Base-by-base conservation (phyloP, 345 rosid genomes). In the Atalantia buxifolia region DNA sequence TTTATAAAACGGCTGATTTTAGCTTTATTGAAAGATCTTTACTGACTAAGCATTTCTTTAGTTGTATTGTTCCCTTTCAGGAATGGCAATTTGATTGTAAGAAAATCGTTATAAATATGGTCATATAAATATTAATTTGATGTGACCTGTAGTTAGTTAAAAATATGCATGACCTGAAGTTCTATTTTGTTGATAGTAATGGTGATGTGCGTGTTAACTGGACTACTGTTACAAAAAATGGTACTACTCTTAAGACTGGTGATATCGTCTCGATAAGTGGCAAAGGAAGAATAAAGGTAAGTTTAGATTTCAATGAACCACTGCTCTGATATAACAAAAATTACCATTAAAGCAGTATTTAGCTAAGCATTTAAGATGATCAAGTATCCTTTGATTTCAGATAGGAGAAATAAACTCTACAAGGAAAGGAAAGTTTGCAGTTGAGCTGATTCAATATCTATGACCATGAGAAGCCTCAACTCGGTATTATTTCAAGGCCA, bases 151-250 rank as follows among this genome's bases (percentile, higher is more conserved):
- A 5, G 21, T 6, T 61, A 24, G n/a, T 45, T 64, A 28, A 38
- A 63, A 28, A 0, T 25, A 10, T 27, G n/a, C 10, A 42, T 48
- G 18, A n/a, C 21, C 50, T 76, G 33, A 33, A 66, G 6, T 76
- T 14, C 5, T 76, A 1, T 66, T 16, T 53, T 21, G 71, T 36
- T 81, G 78, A 4, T 79, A 93, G 99, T 77, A 89, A 77, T 21
- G 88, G 87, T 27, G 97, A 95, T 68, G 94, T 96, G 63, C 93
- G 97, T 33, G 91, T 93, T 83, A 96, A 96, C 67, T 96, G 98
- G 98, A 74, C 72, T 10, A 89, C 93, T 0, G 78, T 91, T 42
- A 89, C 95, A 6, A 93, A 96, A 88, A 96, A 91, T 22, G 94
- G 95, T 70, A 84, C 90, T 25, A 84, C 78, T 0, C 86, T 96